Percentiles rank a stretch among this genome's conserved stretches.
Evolutionary conservation across 495 filamentous ascomycete genomes (phyloP).

Genomic region (Hypoxylon crocopeplum): DNA sequence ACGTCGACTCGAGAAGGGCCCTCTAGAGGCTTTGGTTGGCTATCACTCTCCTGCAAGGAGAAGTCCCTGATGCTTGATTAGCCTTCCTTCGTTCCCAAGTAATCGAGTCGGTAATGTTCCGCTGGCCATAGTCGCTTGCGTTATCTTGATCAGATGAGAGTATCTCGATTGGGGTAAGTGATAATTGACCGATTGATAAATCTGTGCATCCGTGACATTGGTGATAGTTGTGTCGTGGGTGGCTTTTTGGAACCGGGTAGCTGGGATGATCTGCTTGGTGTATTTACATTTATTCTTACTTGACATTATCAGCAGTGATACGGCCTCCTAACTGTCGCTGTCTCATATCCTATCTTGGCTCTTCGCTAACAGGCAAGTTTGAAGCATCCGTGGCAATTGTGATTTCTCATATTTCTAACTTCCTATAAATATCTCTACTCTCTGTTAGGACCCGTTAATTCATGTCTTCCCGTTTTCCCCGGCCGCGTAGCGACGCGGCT

Average conservation of each 20-base stretch:
- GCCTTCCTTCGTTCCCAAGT: neutral
- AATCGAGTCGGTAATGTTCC: conserved; percentile 6
- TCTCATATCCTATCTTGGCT: neutral
- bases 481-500: conserved; percentile 7
- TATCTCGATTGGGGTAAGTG: conserved; percentile 14
- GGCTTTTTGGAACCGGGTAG: conserved; percentile 9
- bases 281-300: neutral
- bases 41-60: too few relatives aligned
- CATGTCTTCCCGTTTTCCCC: conserved; percentile 2
- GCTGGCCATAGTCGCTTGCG: conserved; percentile 19
- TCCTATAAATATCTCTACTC: too few relatives aligned
- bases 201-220: conserved; percentile 15
- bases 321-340: neutral
- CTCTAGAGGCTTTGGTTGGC: too few relatives aligned
- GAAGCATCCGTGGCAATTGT: too few relatives aligned
- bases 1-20: too few relatives aligned
- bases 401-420: too few relatives aligned
- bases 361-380: too few relatives aligned
- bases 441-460: too few relatives aligned
- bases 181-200: conserved; percentile 27
- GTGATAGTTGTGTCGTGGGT: neutral
- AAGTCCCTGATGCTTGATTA: too few relatives aligned
- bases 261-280: neutral
- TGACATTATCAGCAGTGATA: neutral
- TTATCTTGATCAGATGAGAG: conserved; percentile 26